A percentile compares a stretch with the other conserved stretches of the same genome.
Evolutionary conservation across 352 stramenopile species (phyloP).

Genomic region (Phytophthora parvispora): DNA sequence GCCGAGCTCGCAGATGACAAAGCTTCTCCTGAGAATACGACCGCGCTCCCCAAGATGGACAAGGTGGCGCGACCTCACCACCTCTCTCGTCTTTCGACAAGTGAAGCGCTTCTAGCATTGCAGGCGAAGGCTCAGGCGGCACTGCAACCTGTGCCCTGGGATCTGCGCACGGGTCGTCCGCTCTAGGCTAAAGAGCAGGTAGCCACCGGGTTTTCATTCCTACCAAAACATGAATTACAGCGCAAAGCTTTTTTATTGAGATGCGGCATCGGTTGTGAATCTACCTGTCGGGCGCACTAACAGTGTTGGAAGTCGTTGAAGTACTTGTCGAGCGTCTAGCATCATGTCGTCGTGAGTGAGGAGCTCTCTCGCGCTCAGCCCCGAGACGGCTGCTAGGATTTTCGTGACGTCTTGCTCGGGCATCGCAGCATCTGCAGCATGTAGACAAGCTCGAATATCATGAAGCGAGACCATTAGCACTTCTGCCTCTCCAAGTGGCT

Average conservation of each 20-base stretch:
- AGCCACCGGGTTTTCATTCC: neutral
- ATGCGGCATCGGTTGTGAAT: slow-evolving; percentile 7
- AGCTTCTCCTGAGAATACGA: neutral
- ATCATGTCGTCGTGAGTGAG: slow-evolving; percentile 72
- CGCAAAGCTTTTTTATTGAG: neutral
- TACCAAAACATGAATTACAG: slow-evolving; percentile 8
- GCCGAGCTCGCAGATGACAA: slow-evolving; percentile 31
- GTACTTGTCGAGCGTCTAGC: slow-evolving; percentile 51
- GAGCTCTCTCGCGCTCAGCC: slow-evolving; percentile 56
- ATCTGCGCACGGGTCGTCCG: slow-evolving; percentile 50
- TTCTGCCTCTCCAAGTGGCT: slow-evolving; percentile 4
- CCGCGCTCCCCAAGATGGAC: slow-evolving; percentile 23
- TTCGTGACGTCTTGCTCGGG: slow-evolving; percentile 61
- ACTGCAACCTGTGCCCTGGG: slow-evolving; percentile 41
- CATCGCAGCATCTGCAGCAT: slow-evolving; percentile 60
- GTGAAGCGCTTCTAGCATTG: slow-evolving; percentile 7
- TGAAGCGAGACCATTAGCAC: slow-evolving; percentile 61
- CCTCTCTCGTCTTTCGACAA: slow-evolving; percentile 26
- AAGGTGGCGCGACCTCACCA: slow-evolving; percentile 43
- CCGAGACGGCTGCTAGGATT: slow-evolving; percentile 42
- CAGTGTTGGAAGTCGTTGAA: slow-evolving; percentile 52
- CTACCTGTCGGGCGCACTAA: slow-evolving; percentile 56
- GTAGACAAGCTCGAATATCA: slow-evolving; percentile 49
- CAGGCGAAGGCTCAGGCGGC: slow-evolving; percentile 22
- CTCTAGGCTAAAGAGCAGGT: slow-evolving; percentile 30